Conservation (phyloP, 1,284 basidiomycete genomes). For the Neonothopanus nambi region DNA sequence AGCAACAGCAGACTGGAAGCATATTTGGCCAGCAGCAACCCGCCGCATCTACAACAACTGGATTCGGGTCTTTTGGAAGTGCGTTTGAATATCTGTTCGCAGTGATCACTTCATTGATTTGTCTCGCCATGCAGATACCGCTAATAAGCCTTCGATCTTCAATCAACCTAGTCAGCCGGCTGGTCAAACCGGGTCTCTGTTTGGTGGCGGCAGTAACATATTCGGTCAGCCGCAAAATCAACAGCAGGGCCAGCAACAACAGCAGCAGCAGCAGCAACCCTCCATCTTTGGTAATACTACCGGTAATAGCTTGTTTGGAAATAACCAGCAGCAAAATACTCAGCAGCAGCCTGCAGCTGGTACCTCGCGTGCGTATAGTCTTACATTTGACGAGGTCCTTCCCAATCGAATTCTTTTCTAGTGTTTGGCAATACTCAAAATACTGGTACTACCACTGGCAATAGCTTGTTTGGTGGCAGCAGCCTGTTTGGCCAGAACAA, state of each 20-base stretch:
- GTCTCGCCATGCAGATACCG: slow-evolving; percentile 24
- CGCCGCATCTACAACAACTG: slow-evolving; percentile 8
- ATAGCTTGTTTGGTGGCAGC: slow-evolving; percentile 23
- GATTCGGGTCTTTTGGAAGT: slow-evolving; percentile 46
- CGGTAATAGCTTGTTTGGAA: slow-evolving; percentile 50
- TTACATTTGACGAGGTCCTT: neutral
- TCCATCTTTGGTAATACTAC: slow-evolving; percentile 23
- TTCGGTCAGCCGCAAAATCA: slow-evolving; percentile 23
- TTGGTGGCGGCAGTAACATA: slow-evolving; percentile 22
- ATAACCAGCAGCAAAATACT: slow-evolving; percentile 31
- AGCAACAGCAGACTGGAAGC: slow-evolving; percentile 27
- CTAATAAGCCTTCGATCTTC: slow-evolving; percentile 48
- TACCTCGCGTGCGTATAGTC: neutral
- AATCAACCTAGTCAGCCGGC: slow-evolving; percentile 33
- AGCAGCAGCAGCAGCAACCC: slow-evolving; percentile 28
- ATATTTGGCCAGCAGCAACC: slow-evolving; percentile 23
- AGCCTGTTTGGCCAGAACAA: slow-evolving; percentile 25
- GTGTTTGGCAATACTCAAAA: slow-evolving; percentile 20
- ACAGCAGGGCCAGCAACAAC: slow-evolving; percentile 29
- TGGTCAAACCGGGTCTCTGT: slow-evolving; percentile 19
- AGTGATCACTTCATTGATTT: slow-evolving; percentile 19
- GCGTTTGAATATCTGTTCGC: slow-evolving; percentile 10
- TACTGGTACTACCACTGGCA: slow-evolving; percentile 5
- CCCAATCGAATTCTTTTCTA: neutral
- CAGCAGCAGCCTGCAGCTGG: slow-evolving; percentile 26